These are phyloP conservation scores for Amanita pseudoporphyria DNA, from an alignment of 768 basidiomycete species.

Conservation along the genomic window DNA sequence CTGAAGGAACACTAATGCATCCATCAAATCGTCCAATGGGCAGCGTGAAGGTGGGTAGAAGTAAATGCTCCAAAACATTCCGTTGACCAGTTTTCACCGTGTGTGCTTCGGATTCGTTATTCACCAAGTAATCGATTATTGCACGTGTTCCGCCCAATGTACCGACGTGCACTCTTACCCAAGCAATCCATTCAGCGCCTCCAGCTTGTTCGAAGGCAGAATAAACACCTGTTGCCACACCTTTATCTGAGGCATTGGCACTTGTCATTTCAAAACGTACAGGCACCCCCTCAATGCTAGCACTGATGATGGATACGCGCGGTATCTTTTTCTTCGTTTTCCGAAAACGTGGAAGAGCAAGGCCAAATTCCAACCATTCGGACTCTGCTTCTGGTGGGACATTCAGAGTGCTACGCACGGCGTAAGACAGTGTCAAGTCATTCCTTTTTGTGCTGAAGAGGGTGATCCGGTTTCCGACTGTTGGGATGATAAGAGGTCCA, in stretches of 20 bases:
- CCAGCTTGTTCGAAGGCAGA: constrained; percentile 44
- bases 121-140: constrained; percentile 63
- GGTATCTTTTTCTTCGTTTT: constrained; percentile 26
- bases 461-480: constrained; percentile 43
- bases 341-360: constrained; percentile 25
- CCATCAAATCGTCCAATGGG: constrained; percentile 62
- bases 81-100: constrained; percentile 24
- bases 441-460: constrained; percentile 28
- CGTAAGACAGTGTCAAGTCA: constrained; percentile 38
- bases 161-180: constrained; percentile 54
- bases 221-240: constrained; percentile 22
- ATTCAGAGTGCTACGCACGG: constrained; percentile 46
- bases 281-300: constrained; percentile 56
- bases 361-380: constrained; percentile 73
- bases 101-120: constrained; percentile 11
- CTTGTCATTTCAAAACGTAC: constrained; percentile 48
- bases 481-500: constrained; percentile 54
- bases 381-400: constrained; percentile 49
- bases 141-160: constrained; percentile 37
- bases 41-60: constrained; percentile 67
- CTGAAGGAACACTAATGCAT: constrained; percentile 38
- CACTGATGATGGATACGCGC: constrained; percentile 33
- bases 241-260: constrained; percentile 26
- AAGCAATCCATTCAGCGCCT: constrained; percentile 51
- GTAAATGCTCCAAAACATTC: constrained; percentile 27